A percentile compares a stretch with the other conserved stretches of the same genome.
phyloP scores from a whole-genome alignment of 2,329 filamentous ascomycete genomes.

The Xylariaceae sp. region DNA sequence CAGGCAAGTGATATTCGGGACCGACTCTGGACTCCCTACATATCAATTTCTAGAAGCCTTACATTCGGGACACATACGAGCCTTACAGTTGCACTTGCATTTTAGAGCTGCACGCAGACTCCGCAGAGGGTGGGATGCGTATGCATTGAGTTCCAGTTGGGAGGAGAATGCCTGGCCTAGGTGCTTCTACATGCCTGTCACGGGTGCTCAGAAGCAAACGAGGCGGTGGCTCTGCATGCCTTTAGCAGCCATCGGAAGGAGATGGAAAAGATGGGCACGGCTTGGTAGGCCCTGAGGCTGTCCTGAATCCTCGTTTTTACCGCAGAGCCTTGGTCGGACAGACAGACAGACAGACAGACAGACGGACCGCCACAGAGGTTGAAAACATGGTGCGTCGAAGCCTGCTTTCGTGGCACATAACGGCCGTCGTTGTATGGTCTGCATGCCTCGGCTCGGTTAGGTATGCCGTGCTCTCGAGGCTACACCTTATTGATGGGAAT shows the following conservation, averaged over 20 bases:
- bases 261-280: too few species aligned
- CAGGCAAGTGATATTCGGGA: conserved; percentile 9
- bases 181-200: neutral
- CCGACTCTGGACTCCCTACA: conserved; percentile 9
- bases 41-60: conserved; percentile 5
- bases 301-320: neutral
- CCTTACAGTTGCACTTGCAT: conserved; percentile 10
- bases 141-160: conserved; percentile 12
- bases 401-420: neutral
- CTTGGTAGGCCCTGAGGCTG: too few species aligned
- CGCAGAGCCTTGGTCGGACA: neutral
- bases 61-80: conserved; percentile 1
- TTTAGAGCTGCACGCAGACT: conserved; percentile 10
- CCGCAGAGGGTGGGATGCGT: conserved; percentile 15
- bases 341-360: neutral
- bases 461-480: conserved; percentile 6
- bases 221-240: too few species aligned
- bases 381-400: conserved; percentile 3
- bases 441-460: conserved; percentile 14
- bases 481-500: conserved; percentile 12
- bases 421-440: neutral
- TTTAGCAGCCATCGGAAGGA: too few species aligned
- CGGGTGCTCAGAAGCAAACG: too few species aligned
- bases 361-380: neutral
- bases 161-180: conserved; percentile 11